Evolutionary conservation across 768 basidiomycete genomes (phyloP), one percentile per base, ranked within the genome.

Genomic region (Hygrocybe coccinea): DNA sequence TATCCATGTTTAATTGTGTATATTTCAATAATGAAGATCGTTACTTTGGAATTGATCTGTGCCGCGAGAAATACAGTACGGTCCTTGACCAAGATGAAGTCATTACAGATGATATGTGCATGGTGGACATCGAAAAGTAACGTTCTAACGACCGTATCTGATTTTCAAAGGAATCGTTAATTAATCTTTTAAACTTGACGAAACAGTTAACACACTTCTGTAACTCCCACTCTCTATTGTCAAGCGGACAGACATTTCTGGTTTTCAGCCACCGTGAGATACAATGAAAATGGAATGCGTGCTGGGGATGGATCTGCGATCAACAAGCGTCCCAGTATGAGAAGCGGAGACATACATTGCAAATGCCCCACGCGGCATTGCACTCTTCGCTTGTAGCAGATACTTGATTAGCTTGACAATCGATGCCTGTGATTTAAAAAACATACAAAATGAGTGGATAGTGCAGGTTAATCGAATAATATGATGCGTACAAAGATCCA

Each of bases 261-360:
- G 97, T 98, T 80, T 98, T 99, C 59, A 99, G 79, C 97, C 97
- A 99, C 44, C 97, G 85, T 8, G 95, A 95, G 70, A 99, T 99
- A 72, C 95, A 99, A 71, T 98, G 95, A 76, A 98, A 99, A 75
- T 99, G 95, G 80, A 99, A 99, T 3, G 95, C 95, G 69, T 99
- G 95, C 94, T 95, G 60, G 21, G 56, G 35, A 35, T 46, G 3
- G 49, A 48, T 17, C 33, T 29, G 25, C 44, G 50, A 25, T 17
- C 25, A 21, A 43, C 41, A 3, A 37, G 47, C 14, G 15, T 2
- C 25, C 36, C 21, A 12, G 22, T 53, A 24, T 24, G 25, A 36
- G 46, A 33, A 36, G 55, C 41, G 48, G 35, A 33, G 35, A 70
- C 83, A 37, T 66, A 95, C 95, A 69, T 99, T 99, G 71, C 97